phyloP scores from a whole-genome alignment of 768 basidiomycete genomes.

The Infundibulicybe gibba region DNA sequence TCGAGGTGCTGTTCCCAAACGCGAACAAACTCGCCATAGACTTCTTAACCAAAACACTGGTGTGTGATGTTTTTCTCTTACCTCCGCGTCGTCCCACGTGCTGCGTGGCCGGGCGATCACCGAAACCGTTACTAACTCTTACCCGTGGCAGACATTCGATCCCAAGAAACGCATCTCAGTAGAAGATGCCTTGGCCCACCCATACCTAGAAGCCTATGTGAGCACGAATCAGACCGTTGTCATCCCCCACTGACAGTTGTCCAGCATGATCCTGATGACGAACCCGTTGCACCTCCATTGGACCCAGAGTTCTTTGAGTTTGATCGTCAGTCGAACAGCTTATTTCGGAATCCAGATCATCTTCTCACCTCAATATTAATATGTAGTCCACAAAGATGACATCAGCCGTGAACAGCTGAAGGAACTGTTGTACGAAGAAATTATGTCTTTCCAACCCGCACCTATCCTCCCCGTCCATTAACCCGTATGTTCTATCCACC shows the following conservation, averaged over 20 bases:
- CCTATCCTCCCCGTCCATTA: constrained; percentile 27
- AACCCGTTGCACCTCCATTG: constrained; percentile 93
- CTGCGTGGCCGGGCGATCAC: neutral
- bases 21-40: constrained; percentile 72
- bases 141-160: constrained; percentile 77
- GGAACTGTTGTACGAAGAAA: constrained; percentile 91
- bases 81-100: neutral
- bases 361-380: constrained; percentile 5
- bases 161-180: constrained; percentile 96
- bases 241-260: neutral
- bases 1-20: constrained; percentile 85
- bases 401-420: constrained; percentile 95
- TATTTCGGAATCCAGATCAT: neutral
- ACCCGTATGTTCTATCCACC: constrained; percentile 26
- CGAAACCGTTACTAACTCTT: neutral
- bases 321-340: constrained; percentile 58
- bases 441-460: constrained; percentile 80
- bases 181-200: constrained; percentile 92
- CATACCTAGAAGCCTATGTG: constrained; percentile 91
- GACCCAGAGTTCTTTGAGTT: constrained; percentile 97
- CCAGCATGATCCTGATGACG: constrained; percentile 94
- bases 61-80: constrained; percentile 23
- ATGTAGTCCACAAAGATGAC: constrained; percentile 92
- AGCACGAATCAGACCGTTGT: constrained; percentile 19
- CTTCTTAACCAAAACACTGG: constrained; percentile 79